A percentile compares a stretch with the other conserved stretches of the same genome.
These are phyloP conservation scores for Dendrostoma leiphaemia DNA, from an alignment of 2,329 filamentous ascomycete species.

Conservation along the genomic window DNA sequence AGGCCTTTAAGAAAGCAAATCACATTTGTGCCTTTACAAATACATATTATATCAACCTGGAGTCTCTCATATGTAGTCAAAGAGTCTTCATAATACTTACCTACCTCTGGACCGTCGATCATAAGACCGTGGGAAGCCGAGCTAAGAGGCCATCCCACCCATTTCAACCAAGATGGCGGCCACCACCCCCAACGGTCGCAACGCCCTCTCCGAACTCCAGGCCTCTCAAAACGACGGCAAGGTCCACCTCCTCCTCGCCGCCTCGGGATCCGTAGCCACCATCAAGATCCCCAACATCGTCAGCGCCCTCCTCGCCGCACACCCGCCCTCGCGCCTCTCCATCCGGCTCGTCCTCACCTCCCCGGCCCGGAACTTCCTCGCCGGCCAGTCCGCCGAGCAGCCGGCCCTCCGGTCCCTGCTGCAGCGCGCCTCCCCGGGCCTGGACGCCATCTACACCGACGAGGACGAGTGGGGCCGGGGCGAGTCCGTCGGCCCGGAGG, in stretches of 20 bases:
- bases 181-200: neutral
- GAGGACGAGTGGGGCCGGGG: conserved; percentile 71
- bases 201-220: conserved; percentile 7
- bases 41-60: too few species aligned
- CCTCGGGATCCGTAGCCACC: conserved; percentile 67
- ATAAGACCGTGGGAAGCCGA: neutral
- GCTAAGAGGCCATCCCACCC: neutral
- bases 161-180: neutral
- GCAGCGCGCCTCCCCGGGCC: conserved; percentile 61
- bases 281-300: conserved; percentile 77
- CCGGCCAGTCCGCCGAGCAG: conserved; percentile 74
- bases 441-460: conserved; percentile 80
- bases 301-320: conserved; percentile 45
- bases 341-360: conserved; percentile 83
- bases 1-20: neutral
- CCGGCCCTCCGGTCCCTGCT: conserved; percentile 62
- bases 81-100: neutral
- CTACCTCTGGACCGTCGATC: too few species aligned
- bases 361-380: conserved; percentile 72
- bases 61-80: too few species aligned
- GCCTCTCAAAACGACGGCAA: conserved; percentile 13
- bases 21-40: too few species aligned
- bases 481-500: conserved; percentile 33
- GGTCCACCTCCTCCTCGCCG: conserved; percentile 18
- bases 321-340: conserved; percentile 54